Percentiles rank a stretch among this genome's conserved stretches.
Conservation (phyloP, 75 land plant genomes). For the Pseudotsuga menziesii region DNA sequence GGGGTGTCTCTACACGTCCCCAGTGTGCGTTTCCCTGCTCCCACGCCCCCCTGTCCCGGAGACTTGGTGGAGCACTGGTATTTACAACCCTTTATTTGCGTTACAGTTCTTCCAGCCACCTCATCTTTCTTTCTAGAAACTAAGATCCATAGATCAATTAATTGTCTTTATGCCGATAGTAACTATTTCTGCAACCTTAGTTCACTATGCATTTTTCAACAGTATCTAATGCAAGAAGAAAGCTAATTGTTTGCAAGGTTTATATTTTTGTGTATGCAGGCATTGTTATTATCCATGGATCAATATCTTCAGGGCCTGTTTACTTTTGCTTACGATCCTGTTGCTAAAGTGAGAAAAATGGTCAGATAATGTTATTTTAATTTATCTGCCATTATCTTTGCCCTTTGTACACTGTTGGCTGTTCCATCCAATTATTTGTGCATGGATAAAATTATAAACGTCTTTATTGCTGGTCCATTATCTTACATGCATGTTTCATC, state of each 20-base stretch:
- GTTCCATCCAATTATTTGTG: background rate
- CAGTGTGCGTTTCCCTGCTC: no score
- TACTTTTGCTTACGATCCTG: conserved; percentile 72
- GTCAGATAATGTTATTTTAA: conserved; percentile 32
- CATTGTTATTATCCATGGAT: conserved; percentile 79
- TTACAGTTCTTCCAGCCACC: conserved; percentile 86
- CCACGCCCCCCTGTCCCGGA: no score
- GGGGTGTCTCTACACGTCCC: no score
- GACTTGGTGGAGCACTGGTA: no score
- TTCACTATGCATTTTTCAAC: background rate
- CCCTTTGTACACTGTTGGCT: no score
- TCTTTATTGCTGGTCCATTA: background rate
- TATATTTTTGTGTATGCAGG: conserved; percentile 37
- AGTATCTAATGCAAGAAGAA: background rate
- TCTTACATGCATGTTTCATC: background rate
- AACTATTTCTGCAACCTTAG: conserved; percentile 16
- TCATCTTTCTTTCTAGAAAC: conserved; percentile 70
- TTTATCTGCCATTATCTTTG: background rate
- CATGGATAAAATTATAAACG: background rate
- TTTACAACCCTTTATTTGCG: conserved; percentile 11
- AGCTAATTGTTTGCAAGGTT: background rate
- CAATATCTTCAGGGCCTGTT: conserved; percentile 89
- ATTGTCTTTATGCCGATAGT: conserved; percentile 81
- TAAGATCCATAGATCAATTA: conserved; percentile 76
- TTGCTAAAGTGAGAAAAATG: conserved; percentile 90